Percentiles rank a stretch among this genome's conserved stretches.
Conservation (phyloP, 2,329 filamentous ascomycete species). For the Colletotrichum gloeosporioides region DNA sequence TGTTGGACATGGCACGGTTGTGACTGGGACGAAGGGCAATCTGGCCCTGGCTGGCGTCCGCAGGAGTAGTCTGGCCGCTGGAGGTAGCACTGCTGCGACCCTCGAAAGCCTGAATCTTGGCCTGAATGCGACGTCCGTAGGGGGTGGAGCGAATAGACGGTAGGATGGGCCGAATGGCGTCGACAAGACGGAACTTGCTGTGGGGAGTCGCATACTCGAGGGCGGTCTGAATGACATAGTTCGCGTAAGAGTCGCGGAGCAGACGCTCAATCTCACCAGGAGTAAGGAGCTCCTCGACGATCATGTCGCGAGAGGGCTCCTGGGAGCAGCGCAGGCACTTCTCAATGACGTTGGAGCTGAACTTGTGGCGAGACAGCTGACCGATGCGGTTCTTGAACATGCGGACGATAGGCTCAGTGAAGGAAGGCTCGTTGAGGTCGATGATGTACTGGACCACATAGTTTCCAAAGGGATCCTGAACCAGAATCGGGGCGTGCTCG, state of each 20-base stretch:
- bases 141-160: conserved; percentile 88
- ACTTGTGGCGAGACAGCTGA: conserved; percentile 89
- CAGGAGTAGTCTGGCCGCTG: conserved; percentile 57
- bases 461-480: conserved; percentile 97
- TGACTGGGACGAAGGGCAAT: conserved; percentile 52
- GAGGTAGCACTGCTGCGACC: conserved; percentile 46
- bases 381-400: conserved; percentile 78
- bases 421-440: conserved; percentile 84
- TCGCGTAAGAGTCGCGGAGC: conserved; percentile 91
- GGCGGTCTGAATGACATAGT: conserved; percentile 98
- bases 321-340: conserved; percentile 90
- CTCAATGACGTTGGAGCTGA: conserved; percentile 98
- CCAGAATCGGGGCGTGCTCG: conserved; percentile 82
- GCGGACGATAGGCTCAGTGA: conserved; percentile 86
- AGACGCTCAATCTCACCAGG: conserved; percentile 84
- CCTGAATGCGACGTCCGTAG: conserved; percentile 90
- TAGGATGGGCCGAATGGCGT: conserved; percentile 84
- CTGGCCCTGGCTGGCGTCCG: conserved; percentile 60
- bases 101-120: conserved; percentile 77
- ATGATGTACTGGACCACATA: conserved; percentile 99
- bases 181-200: conserved; percentile 78
- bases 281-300: conserved; percentile 82
- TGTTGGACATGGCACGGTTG: conserved; percentile 47
- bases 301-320: conserved; percentile 73
- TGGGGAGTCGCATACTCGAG: conserved; percentile 81